These are phyloP conservation scores for Claviceps capensis DNA, from an alignment of 2,329 filamentous ascomycete genomes.

Conservation along the genomic window DNA sequence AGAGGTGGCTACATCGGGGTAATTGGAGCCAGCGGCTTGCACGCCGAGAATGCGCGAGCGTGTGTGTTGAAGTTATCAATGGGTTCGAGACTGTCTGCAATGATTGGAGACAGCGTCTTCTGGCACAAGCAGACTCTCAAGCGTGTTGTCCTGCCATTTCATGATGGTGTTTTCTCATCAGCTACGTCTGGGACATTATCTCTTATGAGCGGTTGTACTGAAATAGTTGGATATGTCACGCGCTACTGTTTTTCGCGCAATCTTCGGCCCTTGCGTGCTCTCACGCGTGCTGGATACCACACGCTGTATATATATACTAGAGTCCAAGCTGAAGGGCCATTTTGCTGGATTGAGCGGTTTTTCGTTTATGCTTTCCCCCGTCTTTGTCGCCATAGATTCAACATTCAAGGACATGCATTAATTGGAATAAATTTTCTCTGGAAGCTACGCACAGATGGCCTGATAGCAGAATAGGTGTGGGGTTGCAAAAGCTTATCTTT, in stretches of 20 bases:
- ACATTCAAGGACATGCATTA: background rate
- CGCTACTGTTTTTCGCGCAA: background rate
- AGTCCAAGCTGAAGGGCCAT: background rate
- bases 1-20: constrained; percentile 65
- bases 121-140: constrained; percentile 46
- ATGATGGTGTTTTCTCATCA: background rate
- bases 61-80: constrained; percentile 77
- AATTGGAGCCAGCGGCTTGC: constrained; percentile 70
- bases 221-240: background rate
- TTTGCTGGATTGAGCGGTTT: background rate
- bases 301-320: background rate
- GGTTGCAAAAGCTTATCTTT: background rate
- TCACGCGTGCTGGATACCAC: background rate
- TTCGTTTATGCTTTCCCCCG: background rate
- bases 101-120: constrained; percentile 63
- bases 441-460: background rate
- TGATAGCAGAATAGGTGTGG: background rate
- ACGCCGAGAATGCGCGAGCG: constrained; percentile 66
- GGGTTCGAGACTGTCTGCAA: constrained; percentile 89
- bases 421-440: background rate
- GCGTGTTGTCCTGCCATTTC: constrained; percentile 13
- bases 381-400: background rate
- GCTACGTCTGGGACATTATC: background rate
- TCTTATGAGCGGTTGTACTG: background rate
- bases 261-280: background rate